Percentiles rank a stretch among this genome's conserved stretches.
Evolutionary conservation across 2,329 filamentous ascomycete genomes (phyloP).

Genomic region (Colletotrichum kahawae): DNA sequence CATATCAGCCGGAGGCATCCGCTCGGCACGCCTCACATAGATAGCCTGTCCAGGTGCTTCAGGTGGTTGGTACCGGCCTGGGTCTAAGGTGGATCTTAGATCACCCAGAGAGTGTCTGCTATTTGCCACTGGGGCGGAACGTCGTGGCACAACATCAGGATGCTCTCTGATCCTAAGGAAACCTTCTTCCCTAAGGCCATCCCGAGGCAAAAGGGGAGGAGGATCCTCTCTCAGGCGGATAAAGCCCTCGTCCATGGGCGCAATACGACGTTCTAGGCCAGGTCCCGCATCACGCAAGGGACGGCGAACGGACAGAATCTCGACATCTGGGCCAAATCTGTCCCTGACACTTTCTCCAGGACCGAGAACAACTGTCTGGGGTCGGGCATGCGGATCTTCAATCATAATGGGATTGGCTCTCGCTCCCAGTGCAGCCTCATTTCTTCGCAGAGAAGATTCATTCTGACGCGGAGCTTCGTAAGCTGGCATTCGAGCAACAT

Average conservation of each 20-base stretch:
- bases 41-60: neutral
- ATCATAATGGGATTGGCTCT: slow-evolving; percentile 40
- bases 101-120: neutral
- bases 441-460: neutral
- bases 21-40: slow-evolving; percentile 6
- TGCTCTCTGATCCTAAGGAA: slow-evolving; percentile 14
- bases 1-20: neutral
- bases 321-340: slow-evolving; percentile 15
- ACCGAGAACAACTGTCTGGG: slow-evolving; percentile 26
- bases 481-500: slow-evolving; percentile 18
- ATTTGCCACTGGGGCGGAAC: neutral
- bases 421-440: slow-evolving; percentile 24
- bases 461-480: neutral
- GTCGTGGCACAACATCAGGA: neutral
- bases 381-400: slow-evolving; percentile 38
- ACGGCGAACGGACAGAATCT: slow-evolving; percentile 19
- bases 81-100: neutral
- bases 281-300: slow-evolving; percentile 1
- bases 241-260: slow-evolving; percentile 7
- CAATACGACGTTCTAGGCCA: neutral
- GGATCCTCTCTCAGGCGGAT: slow-evolving; percentile 11
- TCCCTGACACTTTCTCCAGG: slow-evolving; percentile 36
- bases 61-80: neutral
- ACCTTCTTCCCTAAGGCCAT: slow-evolving; percentile 7
- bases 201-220: neutral